Evolutionary conservation across 306 rosid genomes (phyloP), one percentile per base, ranked within the genome.

Genomic region (Chamaecrista fasciculata): DNA sequence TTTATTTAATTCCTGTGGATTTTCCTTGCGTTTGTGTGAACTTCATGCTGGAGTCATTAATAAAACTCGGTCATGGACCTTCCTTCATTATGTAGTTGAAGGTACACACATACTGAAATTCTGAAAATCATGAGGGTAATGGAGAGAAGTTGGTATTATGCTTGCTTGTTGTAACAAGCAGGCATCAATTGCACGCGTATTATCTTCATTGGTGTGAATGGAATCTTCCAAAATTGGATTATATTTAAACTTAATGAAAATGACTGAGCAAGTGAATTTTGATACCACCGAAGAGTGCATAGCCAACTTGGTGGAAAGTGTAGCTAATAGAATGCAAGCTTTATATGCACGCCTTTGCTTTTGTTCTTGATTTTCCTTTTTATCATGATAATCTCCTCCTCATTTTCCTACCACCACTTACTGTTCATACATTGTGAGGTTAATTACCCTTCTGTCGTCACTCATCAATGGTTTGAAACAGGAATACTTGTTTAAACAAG

Each of bases 321-420:
- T 1, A 8, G 14, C 26, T 20, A 20, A 50, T 0, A 50, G 29
- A 50, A 23, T 47, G 52, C 11, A 47, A 16, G 23, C 24, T 18
- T 18, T 47, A 16, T 18, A 18, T 16, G 2, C 24, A 50, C 7
- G 31, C 55, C 12, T 19, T 49, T 19, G 26, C 26, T 49, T 49
- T 19, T 50, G 31, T 21, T 50, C 10, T 10, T 11, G 8, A 23
- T 9, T 10, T 50, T 50, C 21, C 39, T 20, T 21, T 5, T 21
- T 7, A 64, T 40, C 58, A 73, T 39, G 37, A 73, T 52, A 72
- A 63, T 52, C 34, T 29, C 26, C 2, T 25, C 57, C n/a, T n/a
- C 3, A 53, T 52, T 73, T 52, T 52, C 49, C 58, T 15, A 42
- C 56, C 58, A 11, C 78, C 48, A 51, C 78, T 26, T 40, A 47